Percentiles rank a stretch among this genome's conserved stretches.
phyloP scores from a whole-genome alignment of 139 green algal genomes.

The Micromonas pusilla region DNA sequence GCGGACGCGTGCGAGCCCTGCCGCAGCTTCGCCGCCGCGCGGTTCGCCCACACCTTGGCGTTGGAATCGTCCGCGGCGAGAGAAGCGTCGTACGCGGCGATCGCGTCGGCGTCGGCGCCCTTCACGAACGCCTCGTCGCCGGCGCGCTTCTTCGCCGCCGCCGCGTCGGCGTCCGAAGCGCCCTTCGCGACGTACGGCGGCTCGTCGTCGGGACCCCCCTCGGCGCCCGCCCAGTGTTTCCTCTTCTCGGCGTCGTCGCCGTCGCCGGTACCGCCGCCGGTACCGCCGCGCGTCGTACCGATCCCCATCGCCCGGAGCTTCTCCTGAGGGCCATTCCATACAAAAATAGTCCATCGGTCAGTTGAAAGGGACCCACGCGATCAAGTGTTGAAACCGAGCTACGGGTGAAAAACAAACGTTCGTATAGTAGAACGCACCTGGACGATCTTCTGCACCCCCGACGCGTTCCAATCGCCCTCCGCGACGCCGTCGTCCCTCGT shows the following conservation, averaged over 20 bases:
- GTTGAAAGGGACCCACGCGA: too few relatives aligned
- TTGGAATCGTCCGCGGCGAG: neutral
- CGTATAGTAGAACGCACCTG: neutral
- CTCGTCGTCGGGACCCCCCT: neutral
- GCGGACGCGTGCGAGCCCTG: neutral
- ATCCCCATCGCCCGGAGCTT: constrained; percentile 7
- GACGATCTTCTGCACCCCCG: neutral
- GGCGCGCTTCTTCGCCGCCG: neutral
- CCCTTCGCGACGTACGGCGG: neutral
- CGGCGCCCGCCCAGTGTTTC: neutral
- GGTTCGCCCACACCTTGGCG: constrained; percentile 16
- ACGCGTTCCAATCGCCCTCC: constrained; percentile 6
- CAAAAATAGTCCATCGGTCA: too few relatives aligned
- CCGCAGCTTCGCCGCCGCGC: neutral
- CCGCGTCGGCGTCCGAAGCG: neutral
- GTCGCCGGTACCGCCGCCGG: too few relatives aligned
- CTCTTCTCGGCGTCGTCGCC: neutral
- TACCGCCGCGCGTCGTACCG: too few relatives aligned
- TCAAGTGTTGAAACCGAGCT: too few relatives aligned
- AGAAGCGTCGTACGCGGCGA: neutral
- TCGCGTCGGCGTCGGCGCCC: neutral
- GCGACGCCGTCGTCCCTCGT: neutral
- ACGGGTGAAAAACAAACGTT: too few relatives aligned
- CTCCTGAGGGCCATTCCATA: neutral
- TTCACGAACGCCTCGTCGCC: constrained; percentile 16